Evolutionary conservation across 306 rosid genomes (phyloP), one percentile per base, ranked within the genome.

Genomic region (Casuarina cunninghamiana): DNA sequence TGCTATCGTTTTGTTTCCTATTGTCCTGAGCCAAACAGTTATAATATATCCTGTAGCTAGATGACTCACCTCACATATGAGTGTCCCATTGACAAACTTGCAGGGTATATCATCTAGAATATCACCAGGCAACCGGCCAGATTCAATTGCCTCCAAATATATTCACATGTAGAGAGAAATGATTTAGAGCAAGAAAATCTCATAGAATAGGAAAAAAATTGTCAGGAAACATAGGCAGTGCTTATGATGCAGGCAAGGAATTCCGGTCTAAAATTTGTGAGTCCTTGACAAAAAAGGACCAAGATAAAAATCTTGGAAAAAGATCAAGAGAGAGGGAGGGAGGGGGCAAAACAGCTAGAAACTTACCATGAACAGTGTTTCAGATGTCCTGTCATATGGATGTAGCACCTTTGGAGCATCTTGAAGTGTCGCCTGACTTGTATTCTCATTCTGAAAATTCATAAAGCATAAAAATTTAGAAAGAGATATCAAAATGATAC

Each of bases 71-170:
- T 96, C 99, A 80, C 99, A 96, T 78, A 82, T 83, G 65, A 96
- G 87, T 75, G 93, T 81, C 81, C 99, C 98, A 84, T 96, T 90
- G 76, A 91, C 76, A 78, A 83, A 96, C 79, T 93, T 96, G 90
- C 94, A 91, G 67, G 97, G 97, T 80, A 95, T 88, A 78, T 90
- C 98, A 85, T 93, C 98, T 60, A 93, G 89, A 77, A 93, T 85
- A 79, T 96, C 99, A 79, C 96, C 96, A 79, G 98, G 99, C 86
- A 93, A 85, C 83, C 87, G 96, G 73, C 98, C 99, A 78, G 97
- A 91, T 82, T 96, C 99, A 80, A 96, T 96, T 74, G 98, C 98
- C 99, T 95, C 42, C 80, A 88, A 86, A 82, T 63, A 77, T 50
- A 86, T 62, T 63, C 58, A 70, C 32, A 74, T 45, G 83, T 45